Base-by-base conservation (phyloP, 1,284 basidiomycete species). In the Ceratobasidium sp. region DNA sequence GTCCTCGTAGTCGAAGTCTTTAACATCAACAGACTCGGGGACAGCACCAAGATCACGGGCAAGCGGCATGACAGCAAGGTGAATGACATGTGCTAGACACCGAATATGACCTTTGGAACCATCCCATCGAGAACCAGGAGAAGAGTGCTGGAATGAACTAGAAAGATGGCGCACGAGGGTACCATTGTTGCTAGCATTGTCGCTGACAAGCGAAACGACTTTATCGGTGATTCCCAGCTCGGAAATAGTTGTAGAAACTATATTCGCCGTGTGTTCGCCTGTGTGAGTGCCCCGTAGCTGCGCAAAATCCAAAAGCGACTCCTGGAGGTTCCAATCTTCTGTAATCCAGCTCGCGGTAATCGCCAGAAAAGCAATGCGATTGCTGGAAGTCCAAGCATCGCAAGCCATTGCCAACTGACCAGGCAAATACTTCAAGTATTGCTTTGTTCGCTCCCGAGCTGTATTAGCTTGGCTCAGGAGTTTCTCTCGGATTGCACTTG, bases 311-410 rank as follows among this genome's bases (percentile, higher is more conserved):
- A 78, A 50, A 8, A 78, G 62, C 12, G 54, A 35, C 64, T 75
- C 70, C 14, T 66, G 50, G 4, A 78, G 44, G 12, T 46, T 30
- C 71, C 71, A 78, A 10, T 78, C 73, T 1, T 44, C 8, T 3
- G 60, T 76, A 38, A 78, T 78, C 52, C 60, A 78, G n/a, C 71
- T 68, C 6, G 73, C 78, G 3, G 41, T 46, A 20, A 76, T 67
- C 10, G 71, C 62, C 18, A 76, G 41, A 48, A 78, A 76, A 0
- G 70, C 78, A 27, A 67, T 78, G n/a, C 54, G 73, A 68, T 78
- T 76, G 8, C 33, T 27, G 3, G 73, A 75, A 3, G 73, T 69
- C 78, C 78, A 78, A 14, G 46, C 71, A 59, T 78, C 78, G 23
- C 64, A 76, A 2, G 78, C 48, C 0, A 77, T 52, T 3, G 78